Conservation (phyloP, 106 monocot species). For the Dendrobium chrysotoxum region DNA sequence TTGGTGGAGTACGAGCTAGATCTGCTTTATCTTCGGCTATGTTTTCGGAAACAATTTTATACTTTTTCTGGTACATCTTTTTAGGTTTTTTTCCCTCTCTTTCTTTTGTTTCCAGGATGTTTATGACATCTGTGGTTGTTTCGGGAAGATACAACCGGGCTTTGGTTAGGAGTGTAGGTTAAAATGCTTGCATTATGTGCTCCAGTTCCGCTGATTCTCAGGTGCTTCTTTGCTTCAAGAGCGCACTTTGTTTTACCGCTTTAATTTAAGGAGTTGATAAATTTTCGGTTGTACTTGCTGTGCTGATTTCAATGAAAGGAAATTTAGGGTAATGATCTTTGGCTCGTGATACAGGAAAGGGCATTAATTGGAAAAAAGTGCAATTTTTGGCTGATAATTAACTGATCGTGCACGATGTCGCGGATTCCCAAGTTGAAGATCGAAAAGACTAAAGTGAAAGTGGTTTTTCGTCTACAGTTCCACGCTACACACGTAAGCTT, state of each 20-base stretch:
- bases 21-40: not conserved
- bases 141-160: not conserved
- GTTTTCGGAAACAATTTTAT: not conserved
- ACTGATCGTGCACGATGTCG: slow-evolving; percentile 66
- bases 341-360: slow-evolving; percentile 13
- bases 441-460: slow-evolving; percentile 96
- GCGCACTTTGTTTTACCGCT: not conserved
- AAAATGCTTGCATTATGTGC: not conserved
- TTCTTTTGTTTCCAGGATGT: not conserved
- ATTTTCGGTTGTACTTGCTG: not conserved
- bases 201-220: not conserved
- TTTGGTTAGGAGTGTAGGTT: not conserved
- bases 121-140: not conserved
- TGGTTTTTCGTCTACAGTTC: slow-evolving; percentile 88
- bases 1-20: not conserved
- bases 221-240: not conserved
- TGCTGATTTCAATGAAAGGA: slow-evolving; percentile 2
- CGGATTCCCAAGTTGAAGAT: slow-evolving; percentile 89
- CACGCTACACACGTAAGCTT: slow-evolving; percentile 89
- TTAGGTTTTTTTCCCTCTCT: not conserved
- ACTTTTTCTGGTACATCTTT: not conserved
- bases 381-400: slow-evolving; percentile 17
- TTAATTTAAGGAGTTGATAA: not conserved
- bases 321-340: slow-evolving; percentile 11
- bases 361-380: slow-evolving; percentile 8